Evolutionary conservation across 305 asterid genomes (phyloP).

Genomic region (Fraxinus xanthoxyloides): DNA sequence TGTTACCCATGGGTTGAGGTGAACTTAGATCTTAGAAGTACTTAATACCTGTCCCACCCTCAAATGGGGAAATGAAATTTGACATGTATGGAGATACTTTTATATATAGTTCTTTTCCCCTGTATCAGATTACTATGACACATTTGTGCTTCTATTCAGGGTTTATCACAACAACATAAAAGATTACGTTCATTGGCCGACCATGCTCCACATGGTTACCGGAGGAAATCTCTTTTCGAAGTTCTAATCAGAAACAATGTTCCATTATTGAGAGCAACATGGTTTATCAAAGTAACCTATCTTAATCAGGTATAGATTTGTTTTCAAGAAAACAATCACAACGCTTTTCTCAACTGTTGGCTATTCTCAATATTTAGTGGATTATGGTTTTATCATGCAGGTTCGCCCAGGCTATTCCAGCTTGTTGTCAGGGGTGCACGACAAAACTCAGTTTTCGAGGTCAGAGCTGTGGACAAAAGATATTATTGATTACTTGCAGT

Average conservation of each 20-base stretch:
- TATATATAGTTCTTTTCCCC: background rate
- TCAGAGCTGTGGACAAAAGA: constrained; percentile 99
- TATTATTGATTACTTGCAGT: constrained; percentile 83
- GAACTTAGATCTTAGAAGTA: background rate
- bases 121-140: constrained; percentile 1
- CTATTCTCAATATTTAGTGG: constrained; percentile 13
- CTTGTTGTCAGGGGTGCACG: constrained; percentile 67
- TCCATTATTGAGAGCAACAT: constrained; percentile 88
- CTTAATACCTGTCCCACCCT: background rate
- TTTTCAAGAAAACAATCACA: constrained; percentile 15
- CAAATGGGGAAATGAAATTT: background rate
- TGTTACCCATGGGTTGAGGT: background rate
- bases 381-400: constrained; percentile 51
- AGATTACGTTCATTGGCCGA: constrained; percentile 87
- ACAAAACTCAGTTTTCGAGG: constrained; percentile 73
- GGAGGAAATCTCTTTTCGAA: constrained; percentile 78
- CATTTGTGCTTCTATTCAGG: constrained; percentile 45
- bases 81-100: background rate
- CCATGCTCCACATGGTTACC: constrained; percentile 93
- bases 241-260: constrained; percentile 85
- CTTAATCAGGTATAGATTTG: constrained; percentile 82
- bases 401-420: constrained; percentile 69
- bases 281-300: constrained; percentile 96
- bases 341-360: constrained; percentile 15
- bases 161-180: constrained; percentile 89